phyloP scores from a whole-genome alignment of 768 basidiomycete species.

The Lactarius trivialis region DNA sequence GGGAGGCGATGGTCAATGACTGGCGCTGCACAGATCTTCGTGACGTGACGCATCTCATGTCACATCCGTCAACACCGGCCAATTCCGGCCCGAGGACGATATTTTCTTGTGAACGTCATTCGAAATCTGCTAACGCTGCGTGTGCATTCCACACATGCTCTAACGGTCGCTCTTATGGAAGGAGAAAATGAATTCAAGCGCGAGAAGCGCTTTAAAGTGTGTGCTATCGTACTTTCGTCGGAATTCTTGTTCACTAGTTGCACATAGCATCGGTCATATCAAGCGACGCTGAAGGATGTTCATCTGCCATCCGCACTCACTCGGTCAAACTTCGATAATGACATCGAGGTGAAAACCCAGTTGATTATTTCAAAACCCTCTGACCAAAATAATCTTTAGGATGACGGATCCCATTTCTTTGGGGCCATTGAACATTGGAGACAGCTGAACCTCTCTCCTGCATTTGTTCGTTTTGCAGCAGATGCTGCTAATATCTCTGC shows the following conservation, averaged over 20 bases:
- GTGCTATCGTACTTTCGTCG: slow-evolving; percentile 1
- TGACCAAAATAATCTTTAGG: slow-evolving; percentile 36
- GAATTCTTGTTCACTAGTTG: background rate
- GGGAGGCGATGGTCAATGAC: background rate
- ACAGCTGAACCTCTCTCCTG: slow-evolving; percentile 72
- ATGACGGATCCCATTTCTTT: slow-evolving; percentile 75
- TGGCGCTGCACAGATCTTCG: background rate
- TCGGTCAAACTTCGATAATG: slow-evolving; percentile 46
- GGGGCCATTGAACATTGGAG: slow-evolving; percentile 66
- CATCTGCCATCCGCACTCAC: slow-evolving; percentile 63
- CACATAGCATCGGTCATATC: slow-evolving; percentile 66
- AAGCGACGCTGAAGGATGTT: slow-evolving; percentile 57
- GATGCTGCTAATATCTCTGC: slow-evolving; percentile 54
- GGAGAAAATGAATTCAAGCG: slow-evolving; percentile 25
- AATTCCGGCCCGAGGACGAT: background rate
- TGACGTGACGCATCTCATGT: background rate
- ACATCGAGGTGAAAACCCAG: slow-evolving; percentile 40
- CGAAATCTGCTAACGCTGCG: background rate
- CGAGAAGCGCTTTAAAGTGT: slow-evolving; percentile 48
- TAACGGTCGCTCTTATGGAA: slow-evolving; percentile 9
- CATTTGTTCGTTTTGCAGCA: slow-evolving; percentile 65
- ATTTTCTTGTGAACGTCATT: background rate
- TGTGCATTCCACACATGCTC: background rate
- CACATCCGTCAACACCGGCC: background rate
- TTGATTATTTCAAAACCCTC: background rate